A percentile compares a stretch with the other conserved stretches of the same genome.
These are phyloP conservation scores for Peniophora sp. DNA, from an alignment of 1,284 basidiomycete genomes.

Conservation along the genomic window DNA sequence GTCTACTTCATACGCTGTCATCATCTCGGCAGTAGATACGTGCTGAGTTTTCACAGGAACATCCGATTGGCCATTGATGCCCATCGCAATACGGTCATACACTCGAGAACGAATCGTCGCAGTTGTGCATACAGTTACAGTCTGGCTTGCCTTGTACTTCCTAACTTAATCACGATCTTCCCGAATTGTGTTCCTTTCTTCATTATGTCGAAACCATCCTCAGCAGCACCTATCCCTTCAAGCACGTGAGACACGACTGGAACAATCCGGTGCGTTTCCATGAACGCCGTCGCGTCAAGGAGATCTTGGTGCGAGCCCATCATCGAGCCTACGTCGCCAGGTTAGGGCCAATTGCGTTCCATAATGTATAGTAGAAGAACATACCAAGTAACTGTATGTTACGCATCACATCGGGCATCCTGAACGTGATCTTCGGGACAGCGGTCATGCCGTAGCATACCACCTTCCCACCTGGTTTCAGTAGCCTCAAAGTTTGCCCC, in stretches of 20 bases:
- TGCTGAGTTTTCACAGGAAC: too few relatives aligned
- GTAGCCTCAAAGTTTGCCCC: constrained; percentile 42
- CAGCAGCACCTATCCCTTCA: constrained; percentile 58
- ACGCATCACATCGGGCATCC: constrained; percentile 75
- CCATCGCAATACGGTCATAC: too few relatives aligned
- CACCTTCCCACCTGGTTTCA: constrained; percentile 69
- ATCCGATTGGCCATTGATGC: too few relatives aligned
- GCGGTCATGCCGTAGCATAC: constrained; percentile 78
- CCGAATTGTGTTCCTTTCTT: constrained; percentile 63
- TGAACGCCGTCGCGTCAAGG: constrained; percentile 61
- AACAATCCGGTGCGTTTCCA: constrained; percentile 58
- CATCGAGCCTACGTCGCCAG: constrained; percentile 51
- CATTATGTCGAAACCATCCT: constrained; percentile 66
- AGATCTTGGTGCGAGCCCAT: constrained; percentile 84
- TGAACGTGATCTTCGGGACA: constrained; percentile 53
- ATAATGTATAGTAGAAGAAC: constrained; percentile 12
- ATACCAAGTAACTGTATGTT: constrained; percentile 71
- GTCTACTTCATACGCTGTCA: too few relatives aligned
- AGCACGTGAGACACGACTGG: constrained; percentile 73
- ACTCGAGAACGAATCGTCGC: too few relatives aligned
- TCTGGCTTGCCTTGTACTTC: not conserved
- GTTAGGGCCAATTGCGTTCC: not conserved
- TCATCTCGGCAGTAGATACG: too few relatives aligned
- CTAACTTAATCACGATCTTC: constrained; percentile 57
- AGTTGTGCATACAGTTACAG: too few relatives aligned